phyloP scores from a whole-genome alignment of 352 stramenopile genomes.

The Globisporangium abappressorium region DNA sequence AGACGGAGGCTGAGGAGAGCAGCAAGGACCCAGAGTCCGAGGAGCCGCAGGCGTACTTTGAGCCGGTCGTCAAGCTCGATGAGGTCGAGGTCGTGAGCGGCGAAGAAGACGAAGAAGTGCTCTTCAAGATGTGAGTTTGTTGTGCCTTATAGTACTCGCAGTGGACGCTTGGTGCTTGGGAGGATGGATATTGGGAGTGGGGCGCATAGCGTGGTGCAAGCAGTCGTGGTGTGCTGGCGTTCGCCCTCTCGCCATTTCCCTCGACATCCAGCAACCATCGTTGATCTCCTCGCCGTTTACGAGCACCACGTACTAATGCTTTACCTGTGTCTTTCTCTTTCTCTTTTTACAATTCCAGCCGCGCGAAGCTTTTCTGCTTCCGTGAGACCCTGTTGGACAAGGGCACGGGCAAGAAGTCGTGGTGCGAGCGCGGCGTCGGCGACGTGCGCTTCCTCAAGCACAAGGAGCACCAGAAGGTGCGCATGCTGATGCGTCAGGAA shows the following conservation, averaged over 20 bases:
- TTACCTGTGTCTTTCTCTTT: neutral
- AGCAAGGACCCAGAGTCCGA: constrained; percentile 72
- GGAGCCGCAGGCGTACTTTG: constrained; percentile 86
- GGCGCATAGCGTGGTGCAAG: neutral
- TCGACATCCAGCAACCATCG: neutral
- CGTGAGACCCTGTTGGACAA: constrained; percentile 97
- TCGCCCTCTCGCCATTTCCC: neutral
- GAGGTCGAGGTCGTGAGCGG: constrained; percentile 96
- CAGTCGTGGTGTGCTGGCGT: neutral
- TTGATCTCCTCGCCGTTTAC: neutral
- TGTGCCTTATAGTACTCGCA: neutral
- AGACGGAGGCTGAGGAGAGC: constrained; percentile 42
- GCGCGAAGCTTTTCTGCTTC: constrained; percentile 96
- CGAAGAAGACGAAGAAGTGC: constrained; percentile 96
- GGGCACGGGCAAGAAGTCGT: constrained; percentile 96
- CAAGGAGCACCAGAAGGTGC: constrained; percentile 92
- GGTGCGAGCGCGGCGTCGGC: constrained; percentile 96
- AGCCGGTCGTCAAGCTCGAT: constrained; percentile 87
- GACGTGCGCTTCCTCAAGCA: constrained; percentile 97
- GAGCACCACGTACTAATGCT: neutral
- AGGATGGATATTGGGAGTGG: neutral
- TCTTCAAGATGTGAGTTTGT: constrained; percentile 86
- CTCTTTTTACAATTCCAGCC: constrained; percentile 39
- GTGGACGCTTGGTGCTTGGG: neutral
- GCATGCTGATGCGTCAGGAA: constrained; percentile 97